Conservation (phyloP, 2,329 filamentous ascomycete genomes). For the Epichloe hybrida region DNA sequence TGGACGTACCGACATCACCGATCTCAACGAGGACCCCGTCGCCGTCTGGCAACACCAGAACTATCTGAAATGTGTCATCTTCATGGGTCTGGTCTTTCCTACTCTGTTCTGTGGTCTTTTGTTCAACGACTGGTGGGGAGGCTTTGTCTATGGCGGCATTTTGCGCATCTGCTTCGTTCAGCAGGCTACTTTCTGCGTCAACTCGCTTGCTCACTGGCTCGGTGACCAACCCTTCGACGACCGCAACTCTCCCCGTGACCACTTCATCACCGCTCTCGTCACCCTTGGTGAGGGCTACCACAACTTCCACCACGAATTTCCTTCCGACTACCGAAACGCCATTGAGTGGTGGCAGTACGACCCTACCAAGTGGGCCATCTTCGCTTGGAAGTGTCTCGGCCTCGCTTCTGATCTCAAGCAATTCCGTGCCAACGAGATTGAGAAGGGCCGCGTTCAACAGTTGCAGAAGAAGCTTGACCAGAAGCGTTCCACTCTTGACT, state of each 20-base stretch:
- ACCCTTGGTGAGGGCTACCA: constrained; percentile 85
- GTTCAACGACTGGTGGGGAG: constrained; percentile 72
- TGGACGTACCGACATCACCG: constrained; percentile 76
- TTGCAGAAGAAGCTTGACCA: constrained; percentile 87
- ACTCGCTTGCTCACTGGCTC: constrained; percentile 81
- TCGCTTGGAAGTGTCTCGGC: constrained; percentile 69
- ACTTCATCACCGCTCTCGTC: constrained; percentile 72
- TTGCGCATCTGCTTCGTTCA: constrained; percentile 82
- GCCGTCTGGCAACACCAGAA: constrained; percentile 82
- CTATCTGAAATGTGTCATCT: constrained; percentile 67
- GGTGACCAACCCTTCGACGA: constrained; percentile 88
- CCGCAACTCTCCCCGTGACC: constrained; percentile 80
- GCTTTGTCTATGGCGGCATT: constrained; percentile 74
- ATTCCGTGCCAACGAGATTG: constrained; percentile 84
- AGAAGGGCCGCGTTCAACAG: constrained; percentile 82
- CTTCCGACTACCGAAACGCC: constrained; percentile 83
- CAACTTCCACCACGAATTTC: constrained; percentile 94
- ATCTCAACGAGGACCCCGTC: constrained; percentile 73
- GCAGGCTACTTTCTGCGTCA: constrained; percentile 88
- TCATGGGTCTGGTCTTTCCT: constrained; percentile 67
- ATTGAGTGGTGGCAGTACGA: constrained; percentile 88
- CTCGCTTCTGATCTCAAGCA: constrained; percentile 80
- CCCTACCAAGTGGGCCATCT: constrained; percentile 83
- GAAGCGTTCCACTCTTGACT: constrained; percentile 69
- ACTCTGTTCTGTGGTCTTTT: constrained; percentile 61